Conservation (phyloP, 2,329 filamentous ascomycete species). For the Cytospora leucostoma region DNA sequence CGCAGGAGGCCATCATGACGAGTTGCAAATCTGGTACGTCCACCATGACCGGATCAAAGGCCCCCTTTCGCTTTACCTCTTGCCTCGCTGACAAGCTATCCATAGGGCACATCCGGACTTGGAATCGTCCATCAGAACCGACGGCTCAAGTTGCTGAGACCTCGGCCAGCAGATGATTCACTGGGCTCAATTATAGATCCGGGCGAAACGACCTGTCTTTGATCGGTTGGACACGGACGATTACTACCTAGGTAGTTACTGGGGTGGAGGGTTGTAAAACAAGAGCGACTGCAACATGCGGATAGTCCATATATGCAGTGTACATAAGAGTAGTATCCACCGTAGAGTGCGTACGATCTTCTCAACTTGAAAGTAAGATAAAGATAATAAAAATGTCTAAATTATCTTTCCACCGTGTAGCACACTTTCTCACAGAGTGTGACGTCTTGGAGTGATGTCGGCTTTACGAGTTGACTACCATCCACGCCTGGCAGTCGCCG, state of each 20-base stretch:
- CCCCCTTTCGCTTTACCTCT: background rate
- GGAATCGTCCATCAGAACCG: constrained; percentile 45
- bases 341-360: too few species aligned
- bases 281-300: too few species aligned
- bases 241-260: background rate
- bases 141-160: constrained; percentile 33
- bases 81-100: constrained; percentile 10
- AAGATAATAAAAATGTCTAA: too few species aligned
- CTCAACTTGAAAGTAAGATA: too few species aligned
- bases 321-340: too few species aligned
- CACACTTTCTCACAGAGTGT: too few species aligned
- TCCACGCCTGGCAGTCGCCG: background rate
- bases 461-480: too few species aligned
- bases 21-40: constrained; percentile 83
- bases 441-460: background rate
- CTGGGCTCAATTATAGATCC: background rate
- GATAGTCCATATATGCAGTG: too few species aligned
- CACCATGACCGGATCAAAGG: background rate
- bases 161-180: constrained; percentile 20
- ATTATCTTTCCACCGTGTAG: too few species aligned
- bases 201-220: background rate
- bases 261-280: background rate
- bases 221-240: background rate
- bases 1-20: constrained; percentile 88
- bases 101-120: constrained; percentile 45